Evolutionary conservation across 345 rosid genomes (phyloP), one percentile per base, ranked within the genome.

Genomic region (Salix suchowensis): DNA sequence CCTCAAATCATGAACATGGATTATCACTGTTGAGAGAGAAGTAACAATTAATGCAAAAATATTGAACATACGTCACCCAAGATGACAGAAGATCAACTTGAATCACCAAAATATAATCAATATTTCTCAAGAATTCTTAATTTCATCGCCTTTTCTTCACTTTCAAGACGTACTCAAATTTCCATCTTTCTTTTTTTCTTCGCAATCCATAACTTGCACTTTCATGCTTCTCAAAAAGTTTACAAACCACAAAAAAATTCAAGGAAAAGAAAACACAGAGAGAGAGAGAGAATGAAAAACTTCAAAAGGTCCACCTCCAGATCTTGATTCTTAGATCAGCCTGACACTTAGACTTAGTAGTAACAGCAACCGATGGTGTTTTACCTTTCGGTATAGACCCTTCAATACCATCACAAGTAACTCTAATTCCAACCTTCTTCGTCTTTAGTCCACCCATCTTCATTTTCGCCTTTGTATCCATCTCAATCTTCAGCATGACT

Each of bases 271-370:
- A 68, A 37, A 9, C 24, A 70, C 11, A 11, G 10, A 52, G 36
- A 5, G 9, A 62, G 11, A 42, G 11, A 42, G 12, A 13, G 36
- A 30, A 70, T 81, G 32, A 9, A 30, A 66, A 24, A 37, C 23
- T 19, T 81, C 76, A 89, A 77, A 89, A 89, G 23, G 90, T 92
- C 89, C 87, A 94, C 79, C 87, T 92, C 99, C 99, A 96, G 86
- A 96, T 85, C 93, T 91, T 96, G 76, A 96, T 64, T 55, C 95
- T 84, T 4, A 94, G 91, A 87, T 96, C 97, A 64, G 88, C 97
- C 88, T 86, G 86, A 80, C 99, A 96, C 79, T 88, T 83, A 2
- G 95, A 67, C 9, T 81, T 84, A 52, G 81, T 65, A 1, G 88
- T 79, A 0, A 79, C 77, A 0, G 97, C 99, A 72, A 88, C 83